Conservation (phyloP, 257 asterid genomes). For the Scutellaria minor region DNA sequence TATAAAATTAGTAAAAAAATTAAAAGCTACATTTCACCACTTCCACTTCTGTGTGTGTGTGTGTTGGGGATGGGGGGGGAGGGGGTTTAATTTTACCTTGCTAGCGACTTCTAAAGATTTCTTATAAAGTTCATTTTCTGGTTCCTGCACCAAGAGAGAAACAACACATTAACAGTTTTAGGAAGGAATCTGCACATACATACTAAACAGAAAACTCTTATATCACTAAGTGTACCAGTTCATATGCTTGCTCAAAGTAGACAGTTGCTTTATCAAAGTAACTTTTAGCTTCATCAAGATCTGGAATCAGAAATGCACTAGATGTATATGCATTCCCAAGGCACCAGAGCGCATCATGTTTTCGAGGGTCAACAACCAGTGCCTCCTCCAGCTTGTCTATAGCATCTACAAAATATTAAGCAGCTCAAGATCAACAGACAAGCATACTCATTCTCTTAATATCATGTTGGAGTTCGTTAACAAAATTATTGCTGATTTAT, state of each 20-base stretch:
- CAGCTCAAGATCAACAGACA: slow-evolving; percentile 17
- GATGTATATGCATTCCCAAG: slow-evolving; percentile 91
- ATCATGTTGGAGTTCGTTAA: no score
- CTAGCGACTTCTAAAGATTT: slow-evolving; percentile 79
- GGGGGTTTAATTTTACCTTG: slow-evolving; percentile 59
- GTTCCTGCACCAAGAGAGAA: slow-evolving; percentile 62
- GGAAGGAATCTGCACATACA: slow-evolving; percentile 9
- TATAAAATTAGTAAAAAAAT: background rate
- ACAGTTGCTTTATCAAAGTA: slow-evolving; percentile 63
- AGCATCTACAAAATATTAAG: slow-evolving; percentile 54
- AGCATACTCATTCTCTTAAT: background rate
- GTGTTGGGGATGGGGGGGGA: background rate
- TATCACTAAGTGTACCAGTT: slow-evolving; percentile 52
- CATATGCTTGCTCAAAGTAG: slow-evolving; percentile 72
- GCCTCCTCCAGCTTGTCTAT: slow-evolving; percentile 90
- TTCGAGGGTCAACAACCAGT: slow-evolving; percentile 62
- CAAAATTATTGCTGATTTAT: background rate
- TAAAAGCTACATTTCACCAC: background rate
- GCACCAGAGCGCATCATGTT: slow-evolving; percentile 85
- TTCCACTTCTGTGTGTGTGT: no score
- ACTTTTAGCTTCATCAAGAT: slow-evolving; percentile 64
- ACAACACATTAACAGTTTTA: slow-evolving; percentile 3
- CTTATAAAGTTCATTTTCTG: slow-evolving; percentile 72
- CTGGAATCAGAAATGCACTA: slow-evolving; percentile 71
- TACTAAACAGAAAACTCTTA: background rate